phyloP scores from a whole-genome alignment of 495 filamentous ascomycete species.

The Zalerion maritima region DNA sequence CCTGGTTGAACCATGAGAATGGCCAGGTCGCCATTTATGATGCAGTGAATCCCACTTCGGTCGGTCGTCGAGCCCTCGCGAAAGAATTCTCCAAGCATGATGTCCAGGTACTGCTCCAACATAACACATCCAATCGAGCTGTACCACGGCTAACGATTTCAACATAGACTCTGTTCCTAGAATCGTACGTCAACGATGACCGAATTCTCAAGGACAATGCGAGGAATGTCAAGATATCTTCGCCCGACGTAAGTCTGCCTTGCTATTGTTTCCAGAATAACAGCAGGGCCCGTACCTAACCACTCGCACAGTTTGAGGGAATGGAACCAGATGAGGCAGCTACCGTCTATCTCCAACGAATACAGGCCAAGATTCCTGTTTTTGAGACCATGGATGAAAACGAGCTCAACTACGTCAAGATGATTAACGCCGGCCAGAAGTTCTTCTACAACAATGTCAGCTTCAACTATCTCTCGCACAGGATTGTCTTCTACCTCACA shows the following conservation, averaged over 20 bases:
- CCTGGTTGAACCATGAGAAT: slow-evolving; percentile 90
- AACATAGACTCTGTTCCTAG: slow-evolving; percentile 77
- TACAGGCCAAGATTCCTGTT: slow-evolving; percentile 79
- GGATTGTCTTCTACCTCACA: slow-evolving; percentile 94
- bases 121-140: background rate
- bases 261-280: background rate
- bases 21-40: slow-evolving; percentile 98
- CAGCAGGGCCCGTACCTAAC: slow-evolving; percentile 9
- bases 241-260: slow-evolving; percentile 60
- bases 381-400: slow-evolving; percentile 94
- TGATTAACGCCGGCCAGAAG: slow-evolving; percentile 94
- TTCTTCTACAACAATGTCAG: slow-evolving; percentile 88
- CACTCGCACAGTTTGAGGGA: slow-evolving; percentile 51
- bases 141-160: slow-evolving; percentile 6
- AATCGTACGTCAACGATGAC: slow-evolving; percentile 86
- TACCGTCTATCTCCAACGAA: slow-evolving; percentile 75
- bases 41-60: slow-evolving; percentile 84
- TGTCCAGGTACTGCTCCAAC: slow-evolving; percentile 49
- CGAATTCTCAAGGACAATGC: slow-evolving; percentile 95
- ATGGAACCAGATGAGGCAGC: slow-evolving; percentile 89
- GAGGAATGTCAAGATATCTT: slow-evolving; percentile 91
- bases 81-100: slow-evolving; percentile 95
- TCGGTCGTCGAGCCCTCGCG: slow-evolving; percentile 71
- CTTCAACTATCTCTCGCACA: slow-evolving; percentile 88
- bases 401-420: slow-evolving; percentile 95